Percentiles rank a stretch among this genome's conserved stretches.
Conservation (phyloP, 768 basidiomycete species). For the Strobilomyces echinocephalus region DNA sequence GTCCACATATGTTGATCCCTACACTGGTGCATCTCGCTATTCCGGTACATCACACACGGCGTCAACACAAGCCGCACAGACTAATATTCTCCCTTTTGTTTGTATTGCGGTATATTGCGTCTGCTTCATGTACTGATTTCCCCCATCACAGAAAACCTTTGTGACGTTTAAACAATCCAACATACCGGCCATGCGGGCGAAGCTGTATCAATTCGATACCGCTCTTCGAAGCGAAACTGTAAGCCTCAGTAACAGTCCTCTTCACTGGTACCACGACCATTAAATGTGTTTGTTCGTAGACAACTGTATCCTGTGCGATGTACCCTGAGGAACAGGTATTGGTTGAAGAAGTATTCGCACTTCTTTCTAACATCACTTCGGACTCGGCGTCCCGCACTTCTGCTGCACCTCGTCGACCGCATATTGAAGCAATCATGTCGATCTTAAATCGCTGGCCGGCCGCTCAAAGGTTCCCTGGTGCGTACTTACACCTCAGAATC, state of each 20-base stretch:
- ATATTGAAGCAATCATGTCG: slow-evolving; percentile 58
- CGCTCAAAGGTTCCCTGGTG: slow-evolving; percentile 69
- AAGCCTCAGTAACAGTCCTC: slow-evolving; percentile 21
- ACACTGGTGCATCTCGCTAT: slow-evolving; percentile 68
- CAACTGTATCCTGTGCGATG: slow-evolving; percentile 67
- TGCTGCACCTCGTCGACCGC: slow-evolving; percentile 38
- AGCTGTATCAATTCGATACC: slow-evolving; percentile 72
- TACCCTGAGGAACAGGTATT: slow-evolving; percentile 55
- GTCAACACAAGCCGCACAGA: slow-evolving; percentile 26
- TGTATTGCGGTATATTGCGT: slow-evolving; percentile 14
- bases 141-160: slow-evolving; percentile 44
- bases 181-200: slow-evolving; percentile 72
- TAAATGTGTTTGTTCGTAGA: slow-evolving; percentile 35
- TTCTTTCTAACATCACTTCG: slow-evolving; percentile 49
- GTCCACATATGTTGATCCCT: slow-evolving; percentile 57
- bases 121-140: neutral
- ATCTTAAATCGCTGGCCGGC: slow-evolving; percentile 73
- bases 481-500: slow-evolving; percentile 5
- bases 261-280: neutral
- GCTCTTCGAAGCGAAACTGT: slow-evolving; percentile 66
- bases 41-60: slow-evolving; percentile 34
- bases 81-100: slow-evolving; percentile 52
- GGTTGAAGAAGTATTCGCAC: slow-evolving; percentile 60
- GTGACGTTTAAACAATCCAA: slow-evolving; percentile 84
- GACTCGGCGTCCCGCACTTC: slow-evolving; percentile 25